Conservation (phyloP, 805 yeast genomes). For the Candida nitratophila region DNA sequence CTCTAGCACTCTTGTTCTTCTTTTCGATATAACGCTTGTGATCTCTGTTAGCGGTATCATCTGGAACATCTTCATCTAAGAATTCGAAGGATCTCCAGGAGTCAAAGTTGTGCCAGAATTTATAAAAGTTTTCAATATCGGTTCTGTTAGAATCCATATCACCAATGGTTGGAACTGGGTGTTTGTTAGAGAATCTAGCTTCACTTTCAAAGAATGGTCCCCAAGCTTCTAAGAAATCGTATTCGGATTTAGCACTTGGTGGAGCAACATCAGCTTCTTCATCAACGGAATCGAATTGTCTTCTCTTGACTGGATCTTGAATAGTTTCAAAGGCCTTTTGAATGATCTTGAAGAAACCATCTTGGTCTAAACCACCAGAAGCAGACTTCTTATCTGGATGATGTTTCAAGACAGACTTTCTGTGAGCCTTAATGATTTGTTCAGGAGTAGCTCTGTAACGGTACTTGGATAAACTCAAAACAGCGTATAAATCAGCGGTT, state of each 20-base stretch:
- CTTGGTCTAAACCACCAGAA: constrained; percentile 79
- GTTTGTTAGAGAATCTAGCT: constrained; percentile 85
- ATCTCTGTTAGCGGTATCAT: constrained; percentile 98
- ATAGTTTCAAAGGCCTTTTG: constrained; percentile 93
- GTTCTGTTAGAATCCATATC: constrained; percentile 57
- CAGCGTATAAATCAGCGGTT: constrained; percentile 91
- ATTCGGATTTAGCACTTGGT: constrained; percentile 57
- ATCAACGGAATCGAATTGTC: constrained; percentile 94
- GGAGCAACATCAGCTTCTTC: constrained; percentile 77
- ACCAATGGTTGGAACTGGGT: constrained; percentile 85
- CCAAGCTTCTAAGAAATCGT: constrained; percentile 90
- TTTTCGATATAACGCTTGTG: constrained; percentile 98
- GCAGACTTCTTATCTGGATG: constrained; percentile 99
- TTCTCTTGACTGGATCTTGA: constrained; percentile 79
- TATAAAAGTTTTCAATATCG: constrained; percentile 82
- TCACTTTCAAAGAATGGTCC: constrained; percentile 87
- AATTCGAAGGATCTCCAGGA: constrained; percentile 98
- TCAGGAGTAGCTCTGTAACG: constrained; percentile 88
- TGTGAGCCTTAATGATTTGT: constrained; percentile 93
- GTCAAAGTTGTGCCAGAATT: constrained; percentile 89
- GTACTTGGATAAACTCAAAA: constrained; percentile 85
- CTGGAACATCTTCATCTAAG: constrained; percentile 98
- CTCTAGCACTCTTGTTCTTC: constrained; percentile 93
- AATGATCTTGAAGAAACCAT: constrained; percentile 95
- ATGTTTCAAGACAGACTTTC: constrained; percentile 92